A percentile compares a stretch with the other conserved stretches of the same genome.
phyloP scores from a whole-genome alignment of 1,284 basidiomycete species.

The Rhizoctonia solani region DNA sequence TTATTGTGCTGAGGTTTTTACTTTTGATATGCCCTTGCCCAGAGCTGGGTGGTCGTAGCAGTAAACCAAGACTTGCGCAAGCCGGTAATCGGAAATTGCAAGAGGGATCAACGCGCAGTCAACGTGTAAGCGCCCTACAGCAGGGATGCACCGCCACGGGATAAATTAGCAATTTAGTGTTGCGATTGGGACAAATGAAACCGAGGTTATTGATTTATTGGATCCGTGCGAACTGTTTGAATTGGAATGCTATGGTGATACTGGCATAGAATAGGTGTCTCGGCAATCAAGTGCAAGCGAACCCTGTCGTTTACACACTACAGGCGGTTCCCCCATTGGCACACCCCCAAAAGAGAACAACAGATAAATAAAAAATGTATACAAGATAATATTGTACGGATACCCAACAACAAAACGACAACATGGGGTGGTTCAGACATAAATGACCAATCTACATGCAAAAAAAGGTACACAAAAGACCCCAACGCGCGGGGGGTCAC shows the following conservation, averaged over 20 bases:
- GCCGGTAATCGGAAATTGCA: background rate
- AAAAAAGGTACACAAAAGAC: background rate
- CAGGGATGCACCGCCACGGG: conserved; percentile 2
- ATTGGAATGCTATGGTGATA: no score
- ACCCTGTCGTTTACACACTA: no score
- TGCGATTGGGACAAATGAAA: no score
- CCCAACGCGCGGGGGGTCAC: no score
- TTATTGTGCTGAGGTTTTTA: no score
- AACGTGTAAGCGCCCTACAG: conserved; percentile 31
- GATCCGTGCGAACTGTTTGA: no score
- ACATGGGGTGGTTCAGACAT: no score
- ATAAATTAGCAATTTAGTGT: no score
- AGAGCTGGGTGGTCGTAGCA: background rate
- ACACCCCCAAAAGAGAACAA: background rate
- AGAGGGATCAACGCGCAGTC: conserved; percentile 25
- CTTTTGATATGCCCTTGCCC: background rate
- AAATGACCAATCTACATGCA: background rate
- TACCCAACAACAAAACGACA: background rate
- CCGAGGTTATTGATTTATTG: no score
- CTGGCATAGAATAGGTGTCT: no score
- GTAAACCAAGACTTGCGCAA: background rate
- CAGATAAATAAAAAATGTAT: background rate
- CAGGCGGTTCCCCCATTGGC: background rate
- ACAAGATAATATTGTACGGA: conserved; percentile 34
- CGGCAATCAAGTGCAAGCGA: no score